A percentile compares a stretch with the other conserved stretches of the same genome.
Evolutionary conservation across 148 eudicot species (phyloP).

Genomic region (Silene uniflora): DNA sequence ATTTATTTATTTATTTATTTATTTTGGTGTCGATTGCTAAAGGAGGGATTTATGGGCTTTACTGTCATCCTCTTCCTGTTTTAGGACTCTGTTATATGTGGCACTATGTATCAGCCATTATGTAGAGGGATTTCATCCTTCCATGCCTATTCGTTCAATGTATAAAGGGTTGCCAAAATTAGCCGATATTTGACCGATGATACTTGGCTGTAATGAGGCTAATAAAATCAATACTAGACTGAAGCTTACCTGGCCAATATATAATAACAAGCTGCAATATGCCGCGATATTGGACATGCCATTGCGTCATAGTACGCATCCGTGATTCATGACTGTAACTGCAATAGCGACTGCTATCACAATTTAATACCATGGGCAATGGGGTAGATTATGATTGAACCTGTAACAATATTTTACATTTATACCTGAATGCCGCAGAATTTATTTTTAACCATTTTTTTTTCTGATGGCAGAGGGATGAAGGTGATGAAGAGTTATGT

Average conservation of each 20-base stretch:
- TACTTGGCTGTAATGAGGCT: neutral
- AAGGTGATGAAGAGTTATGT: conserved; percentile 85
- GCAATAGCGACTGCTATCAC: neutral
- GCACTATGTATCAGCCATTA: too few relatives aligned
- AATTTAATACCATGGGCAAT: neutral
- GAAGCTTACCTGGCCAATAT: neutral
- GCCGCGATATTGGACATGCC: neutral
- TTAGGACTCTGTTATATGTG: neutral
- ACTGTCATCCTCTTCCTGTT: neutral
- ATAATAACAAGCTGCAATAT: neutral
- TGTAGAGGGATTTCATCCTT: too few relatives aligned
- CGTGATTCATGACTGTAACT: neutral
- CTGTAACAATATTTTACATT: neutral
- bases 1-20: too few relatives aligned
- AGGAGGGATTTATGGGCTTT: neutral
- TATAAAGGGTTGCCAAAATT: neutral
- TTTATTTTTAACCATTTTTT: neutral
- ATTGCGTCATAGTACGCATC: neutral
- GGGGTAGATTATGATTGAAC: neutral
- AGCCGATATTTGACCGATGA: neutral
- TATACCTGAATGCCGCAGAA: neutral
- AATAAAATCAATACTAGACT: neutral
- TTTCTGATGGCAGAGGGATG: conserved; percentile 50
- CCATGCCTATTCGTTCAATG: too few relatives aligned
- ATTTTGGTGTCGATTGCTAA: neutral